Conservation (phyloP, 257 asterid genomes). For the Nicotiana paniculata region DNA sequence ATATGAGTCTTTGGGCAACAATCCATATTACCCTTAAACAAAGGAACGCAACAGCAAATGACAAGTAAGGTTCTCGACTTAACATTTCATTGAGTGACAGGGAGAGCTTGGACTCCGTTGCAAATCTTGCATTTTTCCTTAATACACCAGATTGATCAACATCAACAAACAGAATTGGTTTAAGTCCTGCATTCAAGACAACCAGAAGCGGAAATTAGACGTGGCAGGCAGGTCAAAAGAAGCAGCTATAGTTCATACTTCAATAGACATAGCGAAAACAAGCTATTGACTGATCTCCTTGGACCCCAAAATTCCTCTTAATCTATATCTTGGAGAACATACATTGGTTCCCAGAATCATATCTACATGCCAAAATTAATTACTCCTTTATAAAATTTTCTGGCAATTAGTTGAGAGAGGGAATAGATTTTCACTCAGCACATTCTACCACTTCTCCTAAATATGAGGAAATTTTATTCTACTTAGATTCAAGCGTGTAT, state of each 20-base stretch:
- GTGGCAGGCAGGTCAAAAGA: no score
- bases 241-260: background rate
- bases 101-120: conserved; percentile 14
- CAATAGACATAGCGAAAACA: background rate
- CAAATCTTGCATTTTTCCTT: background rate
- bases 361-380: no score
- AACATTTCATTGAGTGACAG: conserved; percentile 8
- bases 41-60: conserved; percentile 34
- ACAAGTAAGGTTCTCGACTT: conserved; percentile 21
- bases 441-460: no score
- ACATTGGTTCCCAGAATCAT: no score
- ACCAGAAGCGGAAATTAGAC: background rate
- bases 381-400: no score
- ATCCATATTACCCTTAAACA: conserved; percentile 30
- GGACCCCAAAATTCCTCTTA: no score
- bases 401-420: no score
- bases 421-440: no score
- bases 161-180: conserved; percentile 19
- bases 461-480: no score
- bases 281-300: no score
- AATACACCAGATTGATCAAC: conserved; percentile 6
- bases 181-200: conserved; percentile 15
- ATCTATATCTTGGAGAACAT: no score
- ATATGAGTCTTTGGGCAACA: conserved; percentile 32
- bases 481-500: no score